phyloP scores from a whole-genome alignment of 1,284 basidiomycete species.

The Leccinum fuscescens region DNA sequence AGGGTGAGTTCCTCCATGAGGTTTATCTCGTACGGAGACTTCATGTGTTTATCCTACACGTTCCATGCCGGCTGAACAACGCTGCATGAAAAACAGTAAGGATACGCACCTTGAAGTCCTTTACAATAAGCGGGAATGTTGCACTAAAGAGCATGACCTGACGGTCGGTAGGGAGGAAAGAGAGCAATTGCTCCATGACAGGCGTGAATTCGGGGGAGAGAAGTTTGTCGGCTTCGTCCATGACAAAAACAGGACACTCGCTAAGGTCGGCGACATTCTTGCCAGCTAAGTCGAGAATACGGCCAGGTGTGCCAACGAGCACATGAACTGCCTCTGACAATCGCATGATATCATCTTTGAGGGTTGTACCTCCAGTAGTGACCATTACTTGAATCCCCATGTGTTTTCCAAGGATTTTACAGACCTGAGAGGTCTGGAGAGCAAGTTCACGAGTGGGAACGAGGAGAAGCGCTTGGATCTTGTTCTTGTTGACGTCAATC shows the following conservation, averaged over 20 bases:
- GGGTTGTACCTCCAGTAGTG: constrained; percentile 95
- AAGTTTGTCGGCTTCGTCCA: constrained; percentile 99
- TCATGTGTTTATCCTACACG: constrained; percentile 95
- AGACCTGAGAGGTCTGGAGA: constrained; percentile 95
- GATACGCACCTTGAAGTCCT: constrained; percentile 87
- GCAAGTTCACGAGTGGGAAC: constrained; percentile 95
- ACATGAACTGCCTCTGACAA: constrained; percentile 91
- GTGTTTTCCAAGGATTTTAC: constrained; percentile 96
- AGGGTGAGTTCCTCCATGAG: constrained; percentile 99
- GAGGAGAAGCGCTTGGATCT: constrained; percentile 93
- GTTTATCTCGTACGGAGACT: constrained; percentile 95
- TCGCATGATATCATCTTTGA: constrained; percentile 97
- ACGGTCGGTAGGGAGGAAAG: constrained; percentile 80
- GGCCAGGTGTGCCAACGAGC: constrained; percentile 94
- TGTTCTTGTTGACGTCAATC: constrained; percentile 80
- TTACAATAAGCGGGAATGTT: constrained; percentile 98
- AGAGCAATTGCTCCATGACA: constrained; percentile 95
- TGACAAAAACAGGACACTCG: constrained; percentile 94
- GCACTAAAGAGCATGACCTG: constrained; percentile 99
- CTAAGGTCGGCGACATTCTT: constrained; percentile 94
- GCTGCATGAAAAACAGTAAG: background rate
- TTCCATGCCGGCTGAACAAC: constrained; percentile 2
- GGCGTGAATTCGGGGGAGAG: constrained; percentile 97
- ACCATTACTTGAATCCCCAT: constrained; percentile 98
- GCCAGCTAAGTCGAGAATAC: constrained; percentile 92